These are phyloP conservation scores for Sarocladium kiliense DNA, from an alignment of 2,329 filamentous ascomycete species.

Conservation along the genomic window DNA sequence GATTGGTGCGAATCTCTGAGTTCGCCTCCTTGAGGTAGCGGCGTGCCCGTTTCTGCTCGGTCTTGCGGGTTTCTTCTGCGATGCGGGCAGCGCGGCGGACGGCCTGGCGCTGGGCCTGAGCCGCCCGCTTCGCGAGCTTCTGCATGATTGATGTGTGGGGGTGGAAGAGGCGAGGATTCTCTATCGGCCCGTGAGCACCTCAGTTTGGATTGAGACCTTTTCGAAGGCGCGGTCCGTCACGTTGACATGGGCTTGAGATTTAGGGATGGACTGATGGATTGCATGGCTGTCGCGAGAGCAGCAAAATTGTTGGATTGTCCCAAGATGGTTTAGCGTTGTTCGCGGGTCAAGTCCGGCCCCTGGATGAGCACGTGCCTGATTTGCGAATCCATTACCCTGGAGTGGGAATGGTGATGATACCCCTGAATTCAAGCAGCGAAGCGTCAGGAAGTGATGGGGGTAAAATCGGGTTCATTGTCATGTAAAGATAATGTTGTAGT, in stretches of 20 bases:
- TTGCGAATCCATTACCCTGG: background rate
- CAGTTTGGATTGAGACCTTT: background rate
- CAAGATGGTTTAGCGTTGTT: background rate
- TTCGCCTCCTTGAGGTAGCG: constrained; percentile 23
- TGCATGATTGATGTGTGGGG: constrained; percentile 48
- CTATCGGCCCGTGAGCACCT: background rate
- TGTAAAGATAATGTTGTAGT: no score
- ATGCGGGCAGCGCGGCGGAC: constrained; percentile 36
- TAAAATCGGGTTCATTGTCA: no score
- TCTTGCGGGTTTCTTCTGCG: background rate
- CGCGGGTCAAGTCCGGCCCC: constrained; percentile 7
- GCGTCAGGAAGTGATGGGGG: no score
- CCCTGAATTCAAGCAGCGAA: background rate
- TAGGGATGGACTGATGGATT: background rate
- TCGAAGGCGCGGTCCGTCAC: background rate
- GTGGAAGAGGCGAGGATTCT: background rate
- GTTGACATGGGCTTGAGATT: background rate
- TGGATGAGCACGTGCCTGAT: constrained; percentile 1
- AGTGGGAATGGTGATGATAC: background rate
- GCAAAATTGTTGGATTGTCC: constrained; percentile 6
- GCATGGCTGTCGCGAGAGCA: background rate
- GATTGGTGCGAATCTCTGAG: constrained; percentile 27
- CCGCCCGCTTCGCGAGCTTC: constrained; percentile 62
- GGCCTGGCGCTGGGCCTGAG: constrained; percentile 61
- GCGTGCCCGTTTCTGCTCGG: constrained; percentile 1